Evolutionary conservation across 495 filamentous ascomycete genomes (phyloP).

Genomic region (Penicillium cataractarum): DNA sequence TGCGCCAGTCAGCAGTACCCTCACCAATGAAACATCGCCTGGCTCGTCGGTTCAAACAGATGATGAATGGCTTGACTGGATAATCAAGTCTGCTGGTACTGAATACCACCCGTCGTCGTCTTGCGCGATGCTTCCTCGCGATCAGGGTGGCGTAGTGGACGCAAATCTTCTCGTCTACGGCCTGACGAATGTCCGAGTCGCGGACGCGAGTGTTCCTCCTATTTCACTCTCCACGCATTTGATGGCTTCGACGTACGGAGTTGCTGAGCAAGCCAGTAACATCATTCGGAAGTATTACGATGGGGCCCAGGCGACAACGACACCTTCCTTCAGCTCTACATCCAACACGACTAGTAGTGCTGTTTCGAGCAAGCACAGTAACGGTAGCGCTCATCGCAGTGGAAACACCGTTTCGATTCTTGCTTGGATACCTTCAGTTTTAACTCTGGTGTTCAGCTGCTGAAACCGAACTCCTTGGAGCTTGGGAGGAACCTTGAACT

Average conservation of each 20-base stretch:
- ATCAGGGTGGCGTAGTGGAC: constrained; percentile 54
- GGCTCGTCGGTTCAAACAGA: constrained; percentile 28
- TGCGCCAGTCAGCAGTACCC: constrained; percentile 25
- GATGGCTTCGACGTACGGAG: constrained; percentile 53
- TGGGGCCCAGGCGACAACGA: background rate
- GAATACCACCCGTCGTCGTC: constrained; percentile 55
- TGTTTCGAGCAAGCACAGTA: background rate
- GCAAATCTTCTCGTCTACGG: constrained; percentile 53
- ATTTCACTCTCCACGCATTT: constrained; percentile 53
- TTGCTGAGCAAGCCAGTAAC: constrained; percentile 48
- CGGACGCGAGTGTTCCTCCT: constrained; percentile 51
- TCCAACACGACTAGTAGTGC: background rate
- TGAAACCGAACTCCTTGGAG: background rate
- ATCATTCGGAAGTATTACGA: constrained; percentile 18
- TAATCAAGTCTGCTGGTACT: constrained; percentile 29
- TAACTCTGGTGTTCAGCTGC: background rate
- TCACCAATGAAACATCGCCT: constrained; percentile 31
- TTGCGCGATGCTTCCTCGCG: constrained; percentile 52
- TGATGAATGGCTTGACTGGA: constrained; percentile 31
- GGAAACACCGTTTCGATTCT: background rate
- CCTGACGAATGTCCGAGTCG: constrained; percentile 53
- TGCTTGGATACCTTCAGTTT: background rate
- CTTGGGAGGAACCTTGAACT: background rate
- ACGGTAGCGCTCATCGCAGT: background rate
- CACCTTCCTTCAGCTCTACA: background rate